Evolutionary conservation across 169 alveolate genomes (phyloP).

Genomic region (Plasmodium adleri): DNA sequence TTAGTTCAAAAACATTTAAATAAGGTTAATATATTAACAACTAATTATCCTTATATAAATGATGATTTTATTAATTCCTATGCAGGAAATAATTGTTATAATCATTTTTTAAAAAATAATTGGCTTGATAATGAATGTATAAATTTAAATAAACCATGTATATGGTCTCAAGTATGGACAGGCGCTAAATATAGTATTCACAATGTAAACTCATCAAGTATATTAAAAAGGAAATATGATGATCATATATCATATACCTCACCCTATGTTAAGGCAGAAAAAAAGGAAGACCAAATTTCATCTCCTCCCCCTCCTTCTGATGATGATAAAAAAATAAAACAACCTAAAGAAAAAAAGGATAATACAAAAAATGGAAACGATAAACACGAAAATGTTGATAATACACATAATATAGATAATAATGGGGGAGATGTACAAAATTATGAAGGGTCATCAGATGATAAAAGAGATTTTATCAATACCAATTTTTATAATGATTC

Average conservation of each 20-base stretch:
- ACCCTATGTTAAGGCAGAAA: not conserved
- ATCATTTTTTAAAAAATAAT: slow-evolving; percentile 65
- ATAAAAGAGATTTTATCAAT: not conserved
- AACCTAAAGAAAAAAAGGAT: not conserved
- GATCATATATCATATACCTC: slow-evolving; percentile 21
- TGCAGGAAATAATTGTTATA: slow-evolving; percentile 75
- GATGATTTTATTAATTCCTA: slow-evolving; percentile 56
- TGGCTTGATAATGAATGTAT: slow-evolving; percentile 75
- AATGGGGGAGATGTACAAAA: not conserved
- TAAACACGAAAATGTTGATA: not conserved
- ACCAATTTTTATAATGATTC: not conserved
- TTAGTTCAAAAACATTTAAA: slow-evolving; percentile 42
- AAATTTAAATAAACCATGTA: slow-evolving; percentile 63
- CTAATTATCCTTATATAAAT: slow-evolving; percentile 52
- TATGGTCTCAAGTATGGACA: slow-evolving; percentile 77
- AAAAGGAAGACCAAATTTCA: too few species aligned
- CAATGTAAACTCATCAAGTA: slow-evolving; percentile 26
- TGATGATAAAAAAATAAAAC: not conserved
- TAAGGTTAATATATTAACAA: slow-evolving; percentile 66
- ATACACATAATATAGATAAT: not conserved
- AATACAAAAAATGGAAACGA: not conserved
- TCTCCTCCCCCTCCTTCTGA: too few species aligned
- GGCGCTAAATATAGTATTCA: slow-evolving; percentile 77
- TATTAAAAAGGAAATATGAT: slow-evolving; percentile 22
- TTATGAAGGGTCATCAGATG: not conserved